Percentiles rank a stretch among this genome's conserved stretches.
These are phyloP conservation scores for Phytophthora cryptogea DNA, from an alignment of 352 stramenopile genomes.

Conservation along the genomic window DNA sequence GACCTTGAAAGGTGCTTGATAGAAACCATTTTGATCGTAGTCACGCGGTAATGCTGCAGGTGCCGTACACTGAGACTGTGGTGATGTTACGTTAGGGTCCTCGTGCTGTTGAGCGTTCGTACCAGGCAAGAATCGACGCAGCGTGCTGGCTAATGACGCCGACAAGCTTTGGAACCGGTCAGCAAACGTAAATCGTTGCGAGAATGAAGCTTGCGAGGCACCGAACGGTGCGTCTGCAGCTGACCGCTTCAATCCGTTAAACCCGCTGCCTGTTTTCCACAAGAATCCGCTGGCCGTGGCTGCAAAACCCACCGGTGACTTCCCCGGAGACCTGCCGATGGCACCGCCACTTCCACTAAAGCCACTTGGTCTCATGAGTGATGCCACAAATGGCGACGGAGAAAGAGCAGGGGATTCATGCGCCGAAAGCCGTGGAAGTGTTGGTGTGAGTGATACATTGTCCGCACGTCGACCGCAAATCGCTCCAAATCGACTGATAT, in stretches of 20 bases:
- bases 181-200: constrained; percentile 25
- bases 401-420: constrained; percentile 26
- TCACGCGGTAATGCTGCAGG: constrained; percentile 39
- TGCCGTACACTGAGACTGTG: constrained; percentile 45
- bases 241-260: constrained; percentile 16
- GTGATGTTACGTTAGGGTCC: constrained; percentile 38
- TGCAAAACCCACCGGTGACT: constrained; percentile 20
- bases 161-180: constrained; percentile 49
- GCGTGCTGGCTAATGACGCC: constrained; percentile 40
- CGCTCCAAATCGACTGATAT: constrained; percentile 11
- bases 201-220: constrained; percentile 7
- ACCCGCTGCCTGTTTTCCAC: constrained; percentile 23
- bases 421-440: constrained; percentile 32
- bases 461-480: constrained; percentile 14
- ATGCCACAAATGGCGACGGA: constrained; percentile 26
- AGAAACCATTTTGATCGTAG: constrained; percentile 57
- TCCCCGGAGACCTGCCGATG: constrained; percentile 19
- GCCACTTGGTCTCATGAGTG: constrained; percentile 9
- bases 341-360: constrained; percentile 15
- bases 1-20: constrained; percentile 28
- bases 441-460: constrained; percentile 33
- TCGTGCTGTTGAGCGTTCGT: constrained; percentile 10
- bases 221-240: constrained; percentile 9
- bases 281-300: constrained; percentile 20
- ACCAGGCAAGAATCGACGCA: constrained; percentile 39